phyloP scores from a whole-genome alignment of 2,329 filamentous ascomycete genomes.

The Pseudocercospora eumusae region DNA sequence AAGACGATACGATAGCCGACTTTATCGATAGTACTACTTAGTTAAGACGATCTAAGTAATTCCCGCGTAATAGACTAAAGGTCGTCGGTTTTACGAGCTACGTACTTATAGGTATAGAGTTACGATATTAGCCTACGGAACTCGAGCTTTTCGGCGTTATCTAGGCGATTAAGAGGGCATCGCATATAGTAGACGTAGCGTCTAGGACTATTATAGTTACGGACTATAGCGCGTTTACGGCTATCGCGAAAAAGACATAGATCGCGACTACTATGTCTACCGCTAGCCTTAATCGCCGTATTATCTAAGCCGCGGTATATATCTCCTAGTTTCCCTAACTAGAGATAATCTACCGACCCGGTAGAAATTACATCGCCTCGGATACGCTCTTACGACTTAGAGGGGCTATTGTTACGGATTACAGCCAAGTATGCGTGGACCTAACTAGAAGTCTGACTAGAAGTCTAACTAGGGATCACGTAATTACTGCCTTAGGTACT shows the following conservation, averaged over 20 bases:
- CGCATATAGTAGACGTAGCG: neutral
- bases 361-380: neutral
- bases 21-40: neutral
- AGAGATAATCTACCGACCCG: neutral
- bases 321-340: neutral
- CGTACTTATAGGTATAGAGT: neutral
- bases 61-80: neutral
- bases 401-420: too few relatives aligned
- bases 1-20: neutral
- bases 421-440: too few relatives aligned
- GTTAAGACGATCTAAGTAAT: neutral
- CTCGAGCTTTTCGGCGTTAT: neutral
- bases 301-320: neutral
- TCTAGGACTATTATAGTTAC: neutral
- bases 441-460: too few relatives aligned
- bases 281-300: neutral
- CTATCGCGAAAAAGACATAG: neutral
- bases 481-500: too few relatives aligned
- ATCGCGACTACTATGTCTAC: neutral
- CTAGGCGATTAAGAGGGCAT: neutral
- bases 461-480: too few relatives aligned
- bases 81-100: neutral
- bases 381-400: neutral
- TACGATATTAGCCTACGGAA: neutral
- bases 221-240: neutral